Base-by-base conservation (phyloP, 306 rosid species). In the Cicer judaicum region DNA sequence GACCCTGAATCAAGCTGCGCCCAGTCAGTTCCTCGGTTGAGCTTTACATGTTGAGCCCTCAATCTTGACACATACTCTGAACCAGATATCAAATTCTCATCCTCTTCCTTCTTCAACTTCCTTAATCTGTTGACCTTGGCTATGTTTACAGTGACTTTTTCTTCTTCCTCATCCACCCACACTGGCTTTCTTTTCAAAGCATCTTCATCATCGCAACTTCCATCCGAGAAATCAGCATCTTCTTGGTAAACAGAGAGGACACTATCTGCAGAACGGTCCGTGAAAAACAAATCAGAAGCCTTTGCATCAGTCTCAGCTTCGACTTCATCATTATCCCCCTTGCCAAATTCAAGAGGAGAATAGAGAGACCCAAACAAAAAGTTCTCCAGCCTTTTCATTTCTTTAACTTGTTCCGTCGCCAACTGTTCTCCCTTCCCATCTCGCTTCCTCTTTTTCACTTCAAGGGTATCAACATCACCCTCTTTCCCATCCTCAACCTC, bases 91-190 rank as follows among this genome's bases (percentile, higher is more conserved):
- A 87, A 18, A 47, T 72, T 80, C 89, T 90, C 94, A n/a, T 85
- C 89, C 83, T 88, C 94, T 68, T 85, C 91, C 82, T 87, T 91
- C 82, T 96, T 91, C 89, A 91, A 64, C 74, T 93, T 93, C 80
- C 98, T 91, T 53, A 91, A 84, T 46, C 97, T 88, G 59, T 82
- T 87, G 68, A 89, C 92, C 38, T 48, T 83, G 57, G 90, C 85
- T 61, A 91, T 89, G 85, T 90, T 86, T 4, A 93, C 81, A 0
- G 78, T 68, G 64, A 87, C 61, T 39, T 64, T 82, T 73, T 86
- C 88, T 84, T 93, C 98, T 88, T 91, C 98, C 14, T 88, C 97
- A 57, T 91, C 98, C 55, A 77, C 85, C 98, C 97, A 93, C 5
- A 80, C 97, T 2, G 97, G 88, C 79, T 87, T 93, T 79, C 91